Conservation (phyloP, 495 filamentous ascomycete genomes). For the Neurospora terricola region DNA sequence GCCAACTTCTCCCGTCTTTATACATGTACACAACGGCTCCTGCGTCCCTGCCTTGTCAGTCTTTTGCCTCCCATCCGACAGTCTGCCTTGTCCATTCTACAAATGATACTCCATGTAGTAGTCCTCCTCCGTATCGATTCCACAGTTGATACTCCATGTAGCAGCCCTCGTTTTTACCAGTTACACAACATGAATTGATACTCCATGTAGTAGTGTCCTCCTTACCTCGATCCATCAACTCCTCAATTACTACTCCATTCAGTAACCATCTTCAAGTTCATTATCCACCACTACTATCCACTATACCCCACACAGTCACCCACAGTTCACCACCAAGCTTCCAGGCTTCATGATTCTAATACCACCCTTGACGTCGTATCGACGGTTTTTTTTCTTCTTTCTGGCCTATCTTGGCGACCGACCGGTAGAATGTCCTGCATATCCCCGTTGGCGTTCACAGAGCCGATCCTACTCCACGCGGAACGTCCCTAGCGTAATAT, state of each 20-base stretch:
- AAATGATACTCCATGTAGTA: not conserved
- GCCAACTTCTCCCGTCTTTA: not conserved
- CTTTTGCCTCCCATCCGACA: not conserved
- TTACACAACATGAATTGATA: not conserved
- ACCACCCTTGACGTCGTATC: not conserved
- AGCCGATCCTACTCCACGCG: not conserved
- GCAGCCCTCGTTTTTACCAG: not conserved
- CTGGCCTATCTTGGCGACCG: not conserved
- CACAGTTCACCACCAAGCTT: not conserved
- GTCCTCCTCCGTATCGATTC: not conserved
- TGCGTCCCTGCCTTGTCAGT: not conserved
- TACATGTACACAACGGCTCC: not conserved
- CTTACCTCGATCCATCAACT: not conserved
- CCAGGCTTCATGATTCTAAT: not conserved
- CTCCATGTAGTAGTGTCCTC: not conserved
- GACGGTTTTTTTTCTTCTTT: not conserved
- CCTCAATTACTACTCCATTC: not conserved
- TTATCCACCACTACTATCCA: not conserved
- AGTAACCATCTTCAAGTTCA: not conserved
- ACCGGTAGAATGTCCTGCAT: not conserved
- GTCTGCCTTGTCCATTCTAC: not conserved
- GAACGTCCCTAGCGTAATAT: not conserved
- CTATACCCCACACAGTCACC: not conserved
- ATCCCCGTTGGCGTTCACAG: not conserved
- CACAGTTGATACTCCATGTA: not conserved